Evolutionary conservation across 1,284 basidiomycete species (phyloP), one percentile per base, ranked within the genome.

Genomic region (Pseudomicrostroma phylloplanum): DNA sequence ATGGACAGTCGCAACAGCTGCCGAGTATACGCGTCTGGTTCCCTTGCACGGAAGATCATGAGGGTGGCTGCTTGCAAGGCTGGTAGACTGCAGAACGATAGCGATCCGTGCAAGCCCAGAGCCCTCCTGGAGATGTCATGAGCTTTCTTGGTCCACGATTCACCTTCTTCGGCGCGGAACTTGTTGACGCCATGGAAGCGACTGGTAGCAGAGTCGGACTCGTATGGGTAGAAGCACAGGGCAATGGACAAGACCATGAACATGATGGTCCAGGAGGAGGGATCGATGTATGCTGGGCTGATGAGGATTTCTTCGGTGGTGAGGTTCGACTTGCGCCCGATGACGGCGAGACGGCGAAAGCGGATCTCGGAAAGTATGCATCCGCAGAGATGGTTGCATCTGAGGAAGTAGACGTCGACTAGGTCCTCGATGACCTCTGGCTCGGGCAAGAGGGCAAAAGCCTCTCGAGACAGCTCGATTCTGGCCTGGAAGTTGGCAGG

Each of bases 151-250:
- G 66, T 67, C 63, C 65, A 15, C 65, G 60, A 17, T 69, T 69
- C 51, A 7, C 51, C 51, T 26, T 54, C 17, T 25, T 54, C 21
- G 2, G 51, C 51, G 63, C 68, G 67, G 55, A 72, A 60, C 0
- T 63, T 61, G 26, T 72, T 63, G 60, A 69, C 64, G 9, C 67
- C 67, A 40, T 63, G 59, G 36, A 71, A 69, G 42, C 63, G 67
- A 23, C 64, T 62, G 11, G 60, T 62, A 11, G 56, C 58, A 3
- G 67, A 55, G 26, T 67, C 65, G 59, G 58, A 54, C 15, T 61
- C 62, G 66, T 67, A 67, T 1, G 73, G 71, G 30, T 72, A 72
- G 64, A 75, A 75, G 25, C 68, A 62, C 63, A 73, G 58, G 17
- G 67, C 73, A 26, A 72, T 60, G 36, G 67, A 61, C 15, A 75